Base-by-base conservation (phyloP, 2,329 filamentous ascomycete species). In the Diaporthe citriasiana region DNA sequence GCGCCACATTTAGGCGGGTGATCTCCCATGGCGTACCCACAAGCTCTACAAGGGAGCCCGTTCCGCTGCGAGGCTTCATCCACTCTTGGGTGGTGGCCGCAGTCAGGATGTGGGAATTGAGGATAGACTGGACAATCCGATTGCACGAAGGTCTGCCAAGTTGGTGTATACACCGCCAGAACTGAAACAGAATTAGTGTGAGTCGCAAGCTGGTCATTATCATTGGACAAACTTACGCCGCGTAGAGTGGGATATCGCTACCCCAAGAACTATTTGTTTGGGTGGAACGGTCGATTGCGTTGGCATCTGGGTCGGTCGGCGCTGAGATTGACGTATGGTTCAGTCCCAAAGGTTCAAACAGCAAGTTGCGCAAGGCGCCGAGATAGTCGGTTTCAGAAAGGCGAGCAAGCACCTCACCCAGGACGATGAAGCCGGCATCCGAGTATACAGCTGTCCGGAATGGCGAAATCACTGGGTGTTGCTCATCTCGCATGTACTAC, bases 11-110 rank as follows among this genome's bases (percentile, higher is more conserved):
- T 5, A 60, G n/a, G 57, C 57, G 38, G 4, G 57, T 42, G n/a
- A 60, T 60, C 57, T 60, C 57, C 57, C 57, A 60, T 27, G 57
- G 57, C 25, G 57, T 38, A 42, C 57, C 57, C n/a, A 42, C 57
- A 1, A 60, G n/a, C 38, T 45, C 38, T 7, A 45, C 57, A 19
- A 60, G 57, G 12, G 57, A 60, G n/a, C 57, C 57, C 8, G 57
- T 60, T 17, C 57, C 57, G 38, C 38, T 60, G 38, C 12, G 57
- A 45, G 57, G 57, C 38, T 60, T 60, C 57, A 60, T 60, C 57
- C 57, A 60, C 15, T 45, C 57, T 45, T 17, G 57, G 8, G 57
- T 60, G 57, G 57, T 22, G 17, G 38, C 22, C 7, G 38, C 8
- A 12, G 38, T 5, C 57, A 60, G 38, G n/a, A 60, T 42, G 3